phyloP scores from a whole-genome alignment of 2,329 filamentous ascomycete genomes.

The Pestalotiopsis sp. region DNA sequence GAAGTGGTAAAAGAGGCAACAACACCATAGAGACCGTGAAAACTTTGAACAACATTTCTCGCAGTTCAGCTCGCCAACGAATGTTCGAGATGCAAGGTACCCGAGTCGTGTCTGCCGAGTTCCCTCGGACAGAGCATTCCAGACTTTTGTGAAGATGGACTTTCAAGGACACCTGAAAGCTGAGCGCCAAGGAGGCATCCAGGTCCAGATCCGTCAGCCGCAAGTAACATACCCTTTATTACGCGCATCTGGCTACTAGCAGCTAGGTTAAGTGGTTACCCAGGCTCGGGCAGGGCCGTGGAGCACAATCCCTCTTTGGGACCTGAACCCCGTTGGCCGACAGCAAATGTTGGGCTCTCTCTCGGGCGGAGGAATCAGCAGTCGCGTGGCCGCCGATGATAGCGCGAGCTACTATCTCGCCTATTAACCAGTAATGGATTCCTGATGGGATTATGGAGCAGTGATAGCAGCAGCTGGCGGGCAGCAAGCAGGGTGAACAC shows the following conservation, averaged over 20 bases:
- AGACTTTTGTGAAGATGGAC: neutral
- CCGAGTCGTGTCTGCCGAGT: neutral
- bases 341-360: neutral
- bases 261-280: neutral
- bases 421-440: neutral
- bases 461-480: too few species aligned
- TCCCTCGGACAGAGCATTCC: neutral
- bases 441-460: too few species aligned
- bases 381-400: neutral
- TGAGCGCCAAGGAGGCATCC: neutral
- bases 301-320: neutral
- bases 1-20: too few species aligned
- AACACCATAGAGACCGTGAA: too few species aligned
- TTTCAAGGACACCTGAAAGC: neutral
- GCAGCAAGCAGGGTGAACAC: neutral
- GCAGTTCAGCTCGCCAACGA: neutral
- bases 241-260: neutral
- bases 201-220: neutral
- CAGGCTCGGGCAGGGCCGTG: neutral
- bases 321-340: neutral
- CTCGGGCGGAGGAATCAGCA: neutral
- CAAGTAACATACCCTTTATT: neutral
- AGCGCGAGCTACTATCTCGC: neutral
- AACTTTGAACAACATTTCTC: too few species aligned
- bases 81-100: neutral